These are phyloP conservation scores for Petrea volubilis DNA, from an alignment of 257 asterid genomes.

Conservation along the genomic window DNA sequence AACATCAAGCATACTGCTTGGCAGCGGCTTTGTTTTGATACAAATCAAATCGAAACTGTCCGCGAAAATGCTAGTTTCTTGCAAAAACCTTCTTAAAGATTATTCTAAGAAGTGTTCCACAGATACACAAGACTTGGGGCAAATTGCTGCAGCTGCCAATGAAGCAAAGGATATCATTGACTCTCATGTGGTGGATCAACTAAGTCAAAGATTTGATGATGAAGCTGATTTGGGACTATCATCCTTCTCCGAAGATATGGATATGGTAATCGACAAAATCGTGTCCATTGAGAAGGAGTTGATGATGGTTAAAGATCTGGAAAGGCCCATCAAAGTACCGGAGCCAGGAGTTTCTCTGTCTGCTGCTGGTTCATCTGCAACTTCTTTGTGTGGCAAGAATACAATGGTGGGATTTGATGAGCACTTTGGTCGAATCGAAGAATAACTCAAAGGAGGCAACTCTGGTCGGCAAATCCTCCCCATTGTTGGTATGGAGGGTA, in stretches of 20 bases:
- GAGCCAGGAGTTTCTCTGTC: background rate
- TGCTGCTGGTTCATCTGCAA: background rate
- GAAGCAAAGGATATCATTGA: conserved; percentile 32
- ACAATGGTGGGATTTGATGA: conserved; percentile 14
- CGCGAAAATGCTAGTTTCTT: conserved; percentile 5
- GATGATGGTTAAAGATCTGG: background rate
- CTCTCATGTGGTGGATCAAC: background rate
- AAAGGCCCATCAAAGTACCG: background rate
- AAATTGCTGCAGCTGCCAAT: conserved; percentile 19
- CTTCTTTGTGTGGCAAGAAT: background rate
- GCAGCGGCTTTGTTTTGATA: background rate
- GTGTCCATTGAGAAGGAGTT: conserved; percentile 7
- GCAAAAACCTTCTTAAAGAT: conserved; percentile 18
- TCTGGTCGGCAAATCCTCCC: conserved; percentile 16
- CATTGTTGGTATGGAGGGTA: conserved; percentile 25
- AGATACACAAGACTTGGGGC: conserved; percentile 2
- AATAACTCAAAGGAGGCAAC: background rate
- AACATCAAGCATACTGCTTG: conserved; percentile 13
- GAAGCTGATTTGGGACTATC: background rate
- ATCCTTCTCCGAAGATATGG: background rate
- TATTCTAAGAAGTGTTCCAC: background rate
- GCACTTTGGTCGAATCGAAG: background rate
- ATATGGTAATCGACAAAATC: background rate
- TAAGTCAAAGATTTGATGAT: background rate
- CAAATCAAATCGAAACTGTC: conserved; percentile 5